A percentile compares a stretch with the other conserved stretches of the same genome.
Evolutionary conservation across 2,329 filamentous ascomycete species (phyloP).

Genomic region (Nemania sp.): DNA sequence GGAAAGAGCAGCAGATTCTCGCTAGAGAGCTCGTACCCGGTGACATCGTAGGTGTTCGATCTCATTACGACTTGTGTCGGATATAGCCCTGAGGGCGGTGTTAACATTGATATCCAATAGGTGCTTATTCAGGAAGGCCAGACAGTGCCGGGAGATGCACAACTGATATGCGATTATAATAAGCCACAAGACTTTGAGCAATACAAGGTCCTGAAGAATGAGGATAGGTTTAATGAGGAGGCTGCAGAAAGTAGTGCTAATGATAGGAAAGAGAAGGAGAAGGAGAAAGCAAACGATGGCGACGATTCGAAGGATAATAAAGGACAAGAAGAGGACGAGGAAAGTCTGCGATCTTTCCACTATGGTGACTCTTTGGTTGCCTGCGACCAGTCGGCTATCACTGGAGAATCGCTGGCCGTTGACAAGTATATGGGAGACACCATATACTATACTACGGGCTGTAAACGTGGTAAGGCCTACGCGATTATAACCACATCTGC

Average conservation of each 20-base stretch:
- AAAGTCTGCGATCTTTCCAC: constrained; percentile 63
- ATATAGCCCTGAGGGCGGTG: background rate
- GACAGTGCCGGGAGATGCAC: constrained; percentile 76
- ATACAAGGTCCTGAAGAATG: constrained; percentile 50
- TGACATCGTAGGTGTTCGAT: constrained; percentile 73
- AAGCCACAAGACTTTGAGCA: constrained; percentile 66
- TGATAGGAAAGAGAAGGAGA: constrained; percentile 50
- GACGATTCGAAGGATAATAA: constrained; percentile 66
- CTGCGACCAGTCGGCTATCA: constrained; percentile 83
- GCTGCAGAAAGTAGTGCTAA: constrained; percentile 35
- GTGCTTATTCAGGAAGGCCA: constrained; percentile 78
- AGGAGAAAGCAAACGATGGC: constrained; percentile 60
- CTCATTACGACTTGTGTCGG: background rate
- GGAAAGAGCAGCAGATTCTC: constrained; percentile 75
- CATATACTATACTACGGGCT: constrained; percentile 83
- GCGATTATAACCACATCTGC: constrained; percentile 75
- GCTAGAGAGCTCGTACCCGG: constrained; percentile 80
- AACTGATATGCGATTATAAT: constrained; percentile 79
- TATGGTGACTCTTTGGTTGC: constrained; percentile 76
- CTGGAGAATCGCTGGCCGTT: constrained; percentile 82
- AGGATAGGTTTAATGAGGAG: constrained; percentile 47
- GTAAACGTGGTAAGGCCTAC: constrained; percentile 83
- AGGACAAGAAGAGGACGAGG: constrained; percentile 67
- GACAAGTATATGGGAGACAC: constrained; percentile 83
- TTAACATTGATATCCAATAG: constrained; percentile 52